A percentile compares a stretch with the other conserved stretches of the same genome.
Conservation (phyloP, 2,329 filamentous ascomycete species). For the Nemania abortiva region DNA sequence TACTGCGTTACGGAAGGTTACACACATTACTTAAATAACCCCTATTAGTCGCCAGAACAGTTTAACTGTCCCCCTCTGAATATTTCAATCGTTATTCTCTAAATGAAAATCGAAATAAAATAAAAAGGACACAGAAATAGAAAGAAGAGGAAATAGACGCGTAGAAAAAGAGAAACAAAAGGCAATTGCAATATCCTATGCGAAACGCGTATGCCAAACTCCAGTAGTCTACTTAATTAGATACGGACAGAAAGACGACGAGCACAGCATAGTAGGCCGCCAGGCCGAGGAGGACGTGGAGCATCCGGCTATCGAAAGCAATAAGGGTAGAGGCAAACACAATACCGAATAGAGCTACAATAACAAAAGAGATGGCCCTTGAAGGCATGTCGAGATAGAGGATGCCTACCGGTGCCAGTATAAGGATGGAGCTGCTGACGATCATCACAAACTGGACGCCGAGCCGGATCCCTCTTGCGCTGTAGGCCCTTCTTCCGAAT, state of each 20-base stretch:
- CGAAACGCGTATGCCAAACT: no score
- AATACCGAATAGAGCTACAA: constrained; percentile 14
- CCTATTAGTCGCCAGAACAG: no score
- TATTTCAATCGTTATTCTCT: no score
- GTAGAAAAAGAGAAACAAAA: not conserved
- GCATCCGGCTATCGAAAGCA: constrained; percentile 16
- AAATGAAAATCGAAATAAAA: no score
- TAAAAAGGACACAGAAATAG: not conserved
- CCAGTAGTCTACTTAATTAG: not conserved
- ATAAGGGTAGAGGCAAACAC: constrained; percentile 13
- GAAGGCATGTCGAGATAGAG: not conserved
- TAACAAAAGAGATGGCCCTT: constrained; percentile 2
- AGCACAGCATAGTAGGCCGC: constrained; percentile 24
- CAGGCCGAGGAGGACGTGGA: constrained; percentile 18
- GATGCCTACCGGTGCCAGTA: constrained; percentile 19
- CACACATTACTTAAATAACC: not conserved
- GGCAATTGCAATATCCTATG: not conserved
- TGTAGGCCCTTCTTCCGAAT: constrained; percentile 10
- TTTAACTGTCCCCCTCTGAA: no score
- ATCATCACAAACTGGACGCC: constrained; percentile 11
- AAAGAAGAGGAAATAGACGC: not conserved
- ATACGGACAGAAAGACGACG: constrained; percentile 11
- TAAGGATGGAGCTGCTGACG: not conserved
- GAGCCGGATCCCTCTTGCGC: not conserved
- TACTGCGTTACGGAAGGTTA: not conserved